Conservation (phyloP, 225 moss, liverwort and hornwort species). For the Physcomitrium patens region DNA sequence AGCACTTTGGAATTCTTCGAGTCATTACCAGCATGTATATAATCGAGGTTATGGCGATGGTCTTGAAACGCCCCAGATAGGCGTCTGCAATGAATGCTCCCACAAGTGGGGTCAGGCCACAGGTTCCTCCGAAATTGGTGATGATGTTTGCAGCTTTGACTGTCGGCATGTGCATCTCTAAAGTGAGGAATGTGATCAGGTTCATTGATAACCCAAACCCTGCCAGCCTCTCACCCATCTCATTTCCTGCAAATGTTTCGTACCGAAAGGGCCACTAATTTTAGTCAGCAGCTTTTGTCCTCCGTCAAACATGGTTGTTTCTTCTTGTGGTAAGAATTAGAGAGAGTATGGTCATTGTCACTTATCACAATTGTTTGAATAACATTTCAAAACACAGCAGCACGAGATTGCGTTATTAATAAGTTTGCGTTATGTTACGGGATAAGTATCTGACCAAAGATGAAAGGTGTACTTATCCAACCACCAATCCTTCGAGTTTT, state of each 20-base stretch:
- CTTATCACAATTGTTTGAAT: background rate
- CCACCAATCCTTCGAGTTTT: constrained; percentile 39
- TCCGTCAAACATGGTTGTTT: background rate
- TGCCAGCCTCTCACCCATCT: constrained; percentile 56
- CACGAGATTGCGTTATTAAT: background rate
- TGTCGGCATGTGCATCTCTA: constrained; percentile 53
- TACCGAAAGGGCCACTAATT: background rate
- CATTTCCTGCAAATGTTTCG: constrained; percentile 44
- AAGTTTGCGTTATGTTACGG: background rate
- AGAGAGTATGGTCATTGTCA: background rate
- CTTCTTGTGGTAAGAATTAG: background rate
- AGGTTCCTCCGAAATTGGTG: constrained; percentile 59
- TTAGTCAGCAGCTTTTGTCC: constrained; percentile 7
- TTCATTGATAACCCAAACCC: constrained; percentile 55
- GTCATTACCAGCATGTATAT: constrained; percentile 54
- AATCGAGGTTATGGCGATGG: constrained; percentile 44
- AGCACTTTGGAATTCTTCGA: constrained; percentile 7
- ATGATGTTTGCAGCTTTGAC: constrained; percentile 49
- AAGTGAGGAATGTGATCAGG: constrained; percentile 51
- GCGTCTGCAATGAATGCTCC: constrained; percentile 75
- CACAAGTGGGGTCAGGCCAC: constrained; percentile 46
- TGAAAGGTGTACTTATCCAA: constrained; percentile 65
- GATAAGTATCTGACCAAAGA: constrained; percentile 53
- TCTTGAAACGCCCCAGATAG: constrained; percentile 60
- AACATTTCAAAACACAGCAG: background rate